Evolutionary conservation across 345 rosid genomes (phyloP).

Genomic region (Acer saccharum): DNA sequence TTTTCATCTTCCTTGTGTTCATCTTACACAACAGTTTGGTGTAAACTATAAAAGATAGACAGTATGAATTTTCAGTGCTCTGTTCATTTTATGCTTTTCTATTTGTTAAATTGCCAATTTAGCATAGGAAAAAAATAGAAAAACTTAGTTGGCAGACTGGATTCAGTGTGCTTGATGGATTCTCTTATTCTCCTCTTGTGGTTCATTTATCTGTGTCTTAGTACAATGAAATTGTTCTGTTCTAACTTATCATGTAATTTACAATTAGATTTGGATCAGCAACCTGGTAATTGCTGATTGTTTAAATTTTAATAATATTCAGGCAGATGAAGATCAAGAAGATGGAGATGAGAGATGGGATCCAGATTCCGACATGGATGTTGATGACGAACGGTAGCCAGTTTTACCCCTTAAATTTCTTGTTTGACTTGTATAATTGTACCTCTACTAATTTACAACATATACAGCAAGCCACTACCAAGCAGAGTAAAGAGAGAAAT

Average conservation of each 20-base stretch:
- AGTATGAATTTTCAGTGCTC: not conserved
- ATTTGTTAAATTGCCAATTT: not conserved
- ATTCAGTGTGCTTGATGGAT: slow-evolving; percentile 2
- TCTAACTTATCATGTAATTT: not conserved
- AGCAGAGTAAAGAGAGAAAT: slow-evolving; percentile 81
- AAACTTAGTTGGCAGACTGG: not conserved
- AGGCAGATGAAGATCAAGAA: slow-evolving; percentile 83
- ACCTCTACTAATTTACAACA: slow-evolving; percentile 14
- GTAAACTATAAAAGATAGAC: not conserved
- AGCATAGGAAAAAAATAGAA: not conserved
- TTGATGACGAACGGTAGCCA: slow-evolving; percentile 69
- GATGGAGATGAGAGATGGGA: slow-evolving; percentile 86
- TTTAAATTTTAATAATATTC: slow-evolving; percentile 17
- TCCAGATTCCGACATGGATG: slow-evolving; percentile 81
- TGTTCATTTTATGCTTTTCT: not conserved
- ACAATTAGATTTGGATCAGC: not conserved
- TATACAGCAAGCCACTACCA: slow-evolving; percentile 64
- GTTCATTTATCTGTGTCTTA: not conserved
- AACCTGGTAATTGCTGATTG: slow-evolving; percentile 13
- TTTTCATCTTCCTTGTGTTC: not conserved
- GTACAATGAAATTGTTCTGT: not conserved
- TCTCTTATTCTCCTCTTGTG: not conserved
- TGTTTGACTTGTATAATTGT: not conserved
- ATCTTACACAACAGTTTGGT: not conserved
- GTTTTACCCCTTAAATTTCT: not conserved